Percentiles rank a stretch among this genome's conserved stretches.
Conservation (phyloP, 2,329 filamentous ascomycete species). For the Diaporthe velutina region DNA sequence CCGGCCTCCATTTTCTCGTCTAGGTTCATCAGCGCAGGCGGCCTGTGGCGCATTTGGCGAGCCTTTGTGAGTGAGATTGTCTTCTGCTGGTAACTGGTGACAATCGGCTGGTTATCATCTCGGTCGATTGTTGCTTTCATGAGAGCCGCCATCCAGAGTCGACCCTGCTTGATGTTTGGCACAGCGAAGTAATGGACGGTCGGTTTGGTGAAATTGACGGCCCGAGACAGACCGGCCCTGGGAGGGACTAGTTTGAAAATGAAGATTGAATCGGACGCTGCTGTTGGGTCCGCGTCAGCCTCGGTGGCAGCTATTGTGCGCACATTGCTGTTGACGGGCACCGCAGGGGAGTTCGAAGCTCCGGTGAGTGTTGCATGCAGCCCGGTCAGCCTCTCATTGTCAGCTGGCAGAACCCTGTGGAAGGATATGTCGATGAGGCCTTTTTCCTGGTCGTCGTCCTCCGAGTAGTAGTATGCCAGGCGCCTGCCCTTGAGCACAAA, state of each 20-base stretch:
- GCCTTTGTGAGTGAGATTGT: conserved; percentile 95
- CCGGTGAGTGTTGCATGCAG: conserved; percentile 93
- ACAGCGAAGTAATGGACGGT: conserved; percentile 98
- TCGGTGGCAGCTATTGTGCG: conserved; percentile 58
- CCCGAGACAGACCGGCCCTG: conserved; percentile 85
- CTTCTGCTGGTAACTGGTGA: conserved; percentile 95
- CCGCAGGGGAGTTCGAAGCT: conserved; percentile 77
- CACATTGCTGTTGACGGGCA: conserved; percentile 61
- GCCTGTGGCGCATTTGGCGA: conserved; percentile 86
- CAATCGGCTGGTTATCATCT: conserved; percentile 83
- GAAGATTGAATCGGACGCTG: conserved; percentile 78
- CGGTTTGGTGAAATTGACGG: conserved; percentile 97
- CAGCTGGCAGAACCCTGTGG: conserved; percentile 94
- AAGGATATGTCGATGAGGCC: conserved; percentile 98
- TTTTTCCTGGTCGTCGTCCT: conserved; percentile 92
- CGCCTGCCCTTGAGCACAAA: conserved; percentile 94
- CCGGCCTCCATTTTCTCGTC: conserved; percentile 58
- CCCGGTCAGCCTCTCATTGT: conserved; percentile 90
- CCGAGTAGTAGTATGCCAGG: conserved; percentile 95
- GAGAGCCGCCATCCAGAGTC: conserved; percentile 97
- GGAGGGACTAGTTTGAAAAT: conserved; percentile 98
- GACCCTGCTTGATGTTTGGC: conserved; percentile 87
- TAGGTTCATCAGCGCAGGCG: conserved; percentile 86
- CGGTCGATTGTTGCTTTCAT: conserved; percentile 99
- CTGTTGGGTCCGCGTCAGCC: conserved; percentile 60